A percentile compares a stretch with the other conserved stretches of the same genome.
These are phyloP conservation scores for Pseudogymnoascus sp. DNA, from an alignment of 2,329 filamentous ascomycete species.

Conservation along the genomic window DNA sequence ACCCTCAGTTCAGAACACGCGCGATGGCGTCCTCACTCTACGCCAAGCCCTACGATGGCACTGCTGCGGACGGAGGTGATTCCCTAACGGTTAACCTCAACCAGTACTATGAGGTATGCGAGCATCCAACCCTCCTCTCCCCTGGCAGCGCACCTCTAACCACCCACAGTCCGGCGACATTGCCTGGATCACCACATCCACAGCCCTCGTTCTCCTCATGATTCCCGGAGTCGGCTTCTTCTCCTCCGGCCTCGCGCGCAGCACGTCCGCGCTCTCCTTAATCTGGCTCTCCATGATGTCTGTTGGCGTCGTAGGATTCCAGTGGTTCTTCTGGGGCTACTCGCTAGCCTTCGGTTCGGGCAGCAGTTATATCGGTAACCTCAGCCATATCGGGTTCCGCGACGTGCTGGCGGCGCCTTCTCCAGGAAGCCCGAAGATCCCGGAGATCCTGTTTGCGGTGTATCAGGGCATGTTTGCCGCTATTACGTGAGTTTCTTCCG, in stretches of 20 bases:
- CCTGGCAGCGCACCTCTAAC: conserved; percentile 2
- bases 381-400: conserved; percentile 73
- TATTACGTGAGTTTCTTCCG: conserved; percentile 55
- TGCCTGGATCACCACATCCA: conserved; percentile 74
- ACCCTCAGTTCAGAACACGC: not conserved
- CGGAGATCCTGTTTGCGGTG: conserved; percentile 77
- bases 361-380: conserved; percentile 65
- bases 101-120: conserved; percentile 69
- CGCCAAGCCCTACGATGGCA: conserved; percentile 45
- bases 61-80: conserved; percentile 53
- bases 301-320: conserved; percentile 74
- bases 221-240: conserved; percentile 90
- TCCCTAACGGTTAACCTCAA: conserved; percentile 64
- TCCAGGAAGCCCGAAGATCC: conserved; percentile 65
- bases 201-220: conserved; percentile 83
- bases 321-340: conserved; percentile 63
- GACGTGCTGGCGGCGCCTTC: conserved; percentile 70
- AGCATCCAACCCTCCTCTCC: not conserved
- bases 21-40: conserved; percentile 18
- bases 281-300: conserved; percentile 91
- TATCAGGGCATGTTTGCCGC: conserved; percentile 86
- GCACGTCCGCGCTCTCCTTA: conserved; percentile 82
- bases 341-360: conserved; percentile 28
- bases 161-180: conserved; percentile 65
- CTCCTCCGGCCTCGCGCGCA: conserved; percentile 81